Evolutionary conservation across 2,329 filamentous ascomycete species (phyloP), one percentile per base, ranked within the genome.

Genomic region (Xylaria sp.): DNA sequence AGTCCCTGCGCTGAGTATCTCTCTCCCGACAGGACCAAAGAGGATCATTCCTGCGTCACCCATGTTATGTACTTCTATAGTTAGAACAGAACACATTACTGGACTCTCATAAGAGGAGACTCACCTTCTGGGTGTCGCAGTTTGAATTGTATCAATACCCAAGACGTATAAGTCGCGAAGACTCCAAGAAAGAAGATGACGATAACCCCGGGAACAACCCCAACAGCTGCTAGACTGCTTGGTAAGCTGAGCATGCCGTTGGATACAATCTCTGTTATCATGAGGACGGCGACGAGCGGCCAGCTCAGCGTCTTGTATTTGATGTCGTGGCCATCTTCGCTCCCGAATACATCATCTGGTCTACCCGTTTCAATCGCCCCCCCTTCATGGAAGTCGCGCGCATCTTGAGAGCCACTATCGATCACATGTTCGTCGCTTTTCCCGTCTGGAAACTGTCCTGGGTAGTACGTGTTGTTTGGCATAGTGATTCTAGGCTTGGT

Each of bases 201-300:
- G 46, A 83, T 73, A n/a, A 84, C 71, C 5, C 83, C 82, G 0
- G 83, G 83, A 1, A 84, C 80, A 50, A 84, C 75, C 21, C 83
- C 83, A 12, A 85, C 81, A 2, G 80, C 78, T 0, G 82, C 82
- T 3, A 84, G 73, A 19, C 80, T 82, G 4, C 79, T 82, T 0
- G 83, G 83, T 4, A 85, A 74, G 4, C 79, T 83, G 7, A 85
- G 77, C 79, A 84, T 84, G 60, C 83, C 83, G 63, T 83, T 83
- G 38, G 77, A 80, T 1, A 85, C 81, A 59, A 84, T 84, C 71
- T 85, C 83, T 14, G 83, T 81, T 51, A 85, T 83, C 83, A 85
- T 85, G 61, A 85, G 74, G 4, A 83, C 73, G 3, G 82, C 78
- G 3, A 84, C 82, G 37, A 84, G 74, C 38, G 77, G 79, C 83